Conservation (phyloP, 768 basidiomycete species). For the Amanita exitialis region DNA sequence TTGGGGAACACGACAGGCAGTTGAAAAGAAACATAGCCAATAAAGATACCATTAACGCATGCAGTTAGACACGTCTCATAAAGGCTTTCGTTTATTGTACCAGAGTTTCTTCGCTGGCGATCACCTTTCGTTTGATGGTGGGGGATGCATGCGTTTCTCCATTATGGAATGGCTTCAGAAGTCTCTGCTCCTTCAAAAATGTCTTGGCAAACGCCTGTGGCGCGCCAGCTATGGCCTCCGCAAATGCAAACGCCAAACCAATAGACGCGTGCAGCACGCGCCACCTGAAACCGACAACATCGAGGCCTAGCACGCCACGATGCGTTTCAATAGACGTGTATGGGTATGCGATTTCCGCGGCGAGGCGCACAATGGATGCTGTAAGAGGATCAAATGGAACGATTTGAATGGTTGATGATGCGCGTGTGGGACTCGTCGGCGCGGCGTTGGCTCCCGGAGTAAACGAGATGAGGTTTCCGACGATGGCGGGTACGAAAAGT, state of each 20-base stretch:
- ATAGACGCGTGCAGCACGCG: constrained; percentile 46
- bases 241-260: constrained; percentile 55
- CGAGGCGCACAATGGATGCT: constrained; percentile 53
- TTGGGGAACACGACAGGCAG: constrained; percentile 2
- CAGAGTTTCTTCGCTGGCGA: constrained; percentile 9
- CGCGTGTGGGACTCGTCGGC: neutral
- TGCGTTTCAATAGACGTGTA: constrained; percentile 21
- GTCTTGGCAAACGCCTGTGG: constrained; percentile 27
- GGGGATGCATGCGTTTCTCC: constrained; percentile 1
- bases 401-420: constrained; percentile 10
- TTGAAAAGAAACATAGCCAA: constrained; percentile 10
- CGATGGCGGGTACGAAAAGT: constrained; percentile 43
- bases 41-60: constrained; percentile 2
- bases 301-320: constrained; percentile 26
- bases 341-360: constrained; percentile 50
- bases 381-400: constrained; percentile 51
- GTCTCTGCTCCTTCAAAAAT: constrained; percentile 17
- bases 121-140: neutral
- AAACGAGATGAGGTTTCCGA: constrained; percentile 57
- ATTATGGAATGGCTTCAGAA: constrained; percentile 2
- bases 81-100: constrained; percentile 8
- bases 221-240: constrained; percentile 47
- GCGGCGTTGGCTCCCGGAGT: constrained; percentile 23
- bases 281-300: constrained; percentile 46
- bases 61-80: neutral